Evolutionary conservation across 2,329 filamentous ascomycete genomes (phyloP).

Genomic region (Colletotrichum somersetense): DNA sequence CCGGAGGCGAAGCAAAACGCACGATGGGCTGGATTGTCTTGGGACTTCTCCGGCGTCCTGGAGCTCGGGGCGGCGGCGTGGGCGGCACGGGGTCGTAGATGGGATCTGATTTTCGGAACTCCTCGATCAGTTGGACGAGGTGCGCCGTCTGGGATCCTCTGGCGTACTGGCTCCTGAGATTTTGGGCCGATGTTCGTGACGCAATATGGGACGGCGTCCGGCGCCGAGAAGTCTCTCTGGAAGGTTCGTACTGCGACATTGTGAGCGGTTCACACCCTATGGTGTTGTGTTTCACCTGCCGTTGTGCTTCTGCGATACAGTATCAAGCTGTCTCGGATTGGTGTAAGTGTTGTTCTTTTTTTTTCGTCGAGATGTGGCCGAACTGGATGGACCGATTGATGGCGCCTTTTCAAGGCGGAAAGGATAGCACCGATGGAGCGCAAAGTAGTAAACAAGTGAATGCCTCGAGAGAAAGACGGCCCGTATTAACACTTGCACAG

Average conservation of each 20-base stretch:
- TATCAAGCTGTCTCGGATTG: not conserved
- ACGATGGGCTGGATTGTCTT: slow-evolving; percentile 9
- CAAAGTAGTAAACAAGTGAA: slow-evolving; percentile 19
- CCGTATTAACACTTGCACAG: slow-evolving; percentile 7
- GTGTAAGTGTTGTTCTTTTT: slow-evolving; percentile 19
- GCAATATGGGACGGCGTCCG: slow-evolving; percentile 30
- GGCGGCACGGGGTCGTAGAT: slow-evolving; percentile 38
- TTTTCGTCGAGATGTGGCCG: not conserved
- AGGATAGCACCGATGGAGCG: slow-evolving; percentile 11
- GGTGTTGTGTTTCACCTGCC: not conserved
- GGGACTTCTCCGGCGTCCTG: slow-evolving; percentile 23
- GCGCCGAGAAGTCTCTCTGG: slow-evolving; percentile 20
- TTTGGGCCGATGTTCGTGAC: slow-evolving; percentile 32
- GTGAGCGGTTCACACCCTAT: not conserved
- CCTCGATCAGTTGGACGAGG: slow-evolving; percentile 33
- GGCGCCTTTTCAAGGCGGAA: slow-evolving; percentile 5
- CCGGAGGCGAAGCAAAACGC: slow-evolving; percentile 28
- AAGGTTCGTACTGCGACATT: slow-evolving; percentile 35
- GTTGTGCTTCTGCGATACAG: slow-evolving; percentile 1
- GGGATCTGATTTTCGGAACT: slow-evolving; percentile 37
- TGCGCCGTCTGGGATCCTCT: slow-evolving; percentile 22
- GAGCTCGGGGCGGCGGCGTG: slow-evolving; percentile 34
- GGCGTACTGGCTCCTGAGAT: slow-evolving; percentile 34
- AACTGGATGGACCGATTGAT: not conserved
- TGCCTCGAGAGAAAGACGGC: slow-evolving; percentile 13